phyloP scores from a whole-genome alignment of 1,284 basidiomycete genomes.

The Trametes pubescens region DNA sequence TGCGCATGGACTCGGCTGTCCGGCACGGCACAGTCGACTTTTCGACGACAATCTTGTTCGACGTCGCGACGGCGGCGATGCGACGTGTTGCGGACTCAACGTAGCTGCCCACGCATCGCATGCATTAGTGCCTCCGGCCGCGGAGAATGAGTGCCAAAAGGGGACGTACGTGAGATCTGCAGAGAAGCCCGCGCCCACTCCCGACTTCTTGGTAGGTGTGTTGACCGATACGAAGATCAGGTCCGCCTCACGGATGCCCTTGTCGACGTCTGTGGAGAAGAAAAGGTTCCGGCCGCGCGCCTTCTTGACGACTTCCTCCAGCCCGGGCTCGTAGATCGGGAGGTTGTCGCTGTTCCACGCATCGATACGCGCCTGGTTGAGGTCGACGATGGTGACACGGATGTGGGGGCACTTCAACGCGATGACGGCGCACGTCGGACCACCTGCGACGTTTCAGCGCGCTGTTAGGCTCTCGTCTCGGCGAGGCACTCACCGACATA shows the following conservation, averaged over 20 bases:
- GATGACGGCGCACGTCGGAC: constrained; percentile 94
- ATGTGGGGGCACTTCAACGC: constrained; percentile 96
- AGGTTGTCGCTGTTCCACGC: constrained; percentile 92
- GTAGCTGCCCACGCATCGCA: constrained; percentile 64
- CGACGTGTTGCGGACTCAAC: constrained; percentile 96
- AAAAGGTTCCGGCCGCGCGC: constrained; percentile 95
- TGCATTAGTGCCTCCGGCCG: constrained; percentile 5
- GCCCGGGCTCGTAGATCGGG: constrained; percentile 97
- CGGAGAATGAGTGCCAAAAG: constrained; percentile 5
- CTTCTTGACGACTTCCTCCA: constrained; percentile 91
- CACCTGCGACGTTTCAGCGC: constrained; percentile 59
- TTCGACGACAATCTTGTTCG: constrained; percentile 98
- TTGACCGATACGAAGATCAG: constrained; percentile 92
- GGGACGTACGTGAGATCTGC: constrained; percentile 91
- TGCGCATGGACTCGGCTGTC: constrained; percentile 98
- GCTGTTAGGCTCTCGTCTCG: constrained; percentile 11
- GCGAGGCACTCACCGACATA: constrained; percentile 81
- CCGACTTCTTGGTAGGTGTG: constrained; percentile 98
- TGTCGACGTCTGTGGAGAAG: constrained; percentile 96
- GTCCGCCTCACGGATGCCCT: constrained; percentile 92
- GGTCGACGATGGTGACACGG: constrained; percentile 95
- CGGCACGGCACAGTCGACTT: constrained; percentile 99
- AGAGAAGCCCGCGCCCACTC: constrained; percentile 96
- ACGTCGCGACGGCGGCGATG: constrained; percentile 90
- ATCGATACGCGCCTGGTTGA: constrained; percentile 94